These are phyloP conservation scores for Geotrichum citri-aurantii DNA, from an alignment of 1,139 yeast species.

Conservation along the genomic window DNA sequence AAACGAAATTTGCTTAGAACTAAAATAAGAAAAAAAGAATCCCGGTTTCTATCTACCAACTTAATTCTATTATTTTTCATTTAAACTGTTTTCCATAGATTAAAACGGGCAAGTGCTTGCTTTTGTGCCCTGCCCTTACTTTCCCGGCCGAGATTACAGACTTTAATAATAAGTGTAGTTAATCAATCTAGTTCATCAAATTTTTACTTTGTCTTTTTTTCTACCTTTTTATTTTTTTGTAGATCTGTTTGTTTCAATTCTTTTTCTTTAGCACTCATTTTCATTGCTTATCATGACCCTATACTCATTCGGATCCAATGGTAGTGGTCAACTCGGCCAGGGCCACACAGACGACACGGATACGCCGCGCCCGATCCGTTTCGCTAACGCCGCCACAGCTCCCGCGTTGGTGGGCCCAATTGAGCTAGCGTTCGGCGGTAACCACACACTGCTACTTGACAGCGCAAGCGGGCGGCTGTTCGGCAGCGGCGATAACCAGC, in stretches of 20 bases:
- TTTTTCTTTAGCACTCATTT: neutral
- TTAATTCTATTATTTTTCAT: too few relatives aligned
- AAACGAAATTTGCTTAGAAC: too few relatives aligned
- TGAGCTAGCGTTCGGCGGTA: constrained; percentile 63
- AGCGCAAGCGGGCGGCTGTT: constrained; percentile 44
- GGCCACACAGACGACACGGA: constrained; percentile 51
- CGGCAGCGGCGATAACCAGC: constrained; percentile 54
- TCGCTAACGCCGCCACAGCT: constrained; percentile 16
- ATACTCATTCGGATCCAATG: constrained; percentile 77
- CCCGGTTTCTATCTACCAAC: too few relatives aligned
- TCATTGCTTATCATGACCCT: constrained; percentile 29
- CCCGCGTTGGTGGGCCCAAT: constrained; percentile 5
- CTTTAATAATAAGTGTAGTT: neutral
- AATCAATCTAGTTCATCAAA: neutral
- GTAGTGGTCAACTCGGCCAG: constrained; percentile 67
- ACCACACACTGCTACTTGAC: constrained; percentile 65
- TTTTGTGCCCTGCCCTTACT: too few relatives aligned
- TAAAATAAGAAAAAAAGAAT: too few relatives aligned
- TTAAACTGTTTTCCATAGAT: too few relatives aligned
- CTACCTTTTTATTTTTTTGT: neutral
- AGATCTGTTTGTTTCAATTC: neutral
- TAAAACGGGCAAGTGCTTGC: too few relatives aligned
- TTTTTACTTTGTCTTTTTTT: neutral
- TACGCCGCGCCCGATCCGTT: constrained; percentile 32
- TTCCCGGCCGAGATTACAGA: neutral